Base-by-base conservation (phyloP, 2,329 filamentous ascomycete species). In the Phialophora expanda region DNA sequence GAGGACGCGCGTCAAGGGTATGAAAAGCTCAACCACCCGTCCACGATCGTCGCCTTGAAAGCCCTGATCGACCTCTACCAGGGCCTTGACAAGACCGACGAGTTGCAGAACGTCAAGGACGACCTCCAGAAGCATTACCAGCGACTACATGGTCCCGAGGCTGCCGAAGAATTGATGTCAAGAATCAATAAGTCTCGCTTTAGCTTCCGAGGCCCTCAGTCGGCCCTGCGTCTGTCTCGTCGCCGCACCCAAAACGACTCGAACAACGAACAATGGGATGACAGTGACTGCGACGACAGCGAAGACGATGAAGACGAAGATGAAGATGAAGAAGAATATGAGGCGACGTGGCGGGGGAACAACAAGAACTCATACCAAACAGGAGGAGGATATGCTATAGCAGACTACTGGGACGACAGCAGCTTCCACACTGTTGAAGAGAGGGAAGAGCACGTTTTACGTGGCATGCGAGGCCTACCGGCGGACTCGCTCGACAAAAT, bases 241-340 rank as follows among this genome's bases (percentile, higher is more conserved):
- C 44, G 44, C 17, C 44, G 44, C 44, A 48, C 44, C 7, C n/a
- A n/a, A 17, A 48, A 20, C 44, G 44, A 48, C 44, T 48, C 17
- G 17, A 22, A n/a, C 44, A 48, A 48, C 5, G 44, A 48, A 48
- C 44, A 20, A 22, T 48, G 44, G 44, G 11, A 4, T 48, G 44
- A 48, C 3, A 48, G n/a, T 22, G 44, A 48, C 44, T 48, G n/a
- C 17, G 44, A 48, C 1, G 44, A 48, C 11, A 22, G 44, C 22
- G 44, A 48, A 48, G 44, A 20, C 17, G 44, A 48, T 17, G 17
- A n/a, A 20, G 44, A 48, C 44, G 44, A 48, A 20, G 44, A 48
- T 11, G 44, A 66, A 57, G 58, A 48, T n/a, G 44, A 48, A 48
- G 44, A 48, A 20, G 44, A 48, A 22, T 48, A 48, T 20, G 44